phyloP scores from a whole-genome alignment of 208 protist genomes.

The Acanthamoeba culbertsoni region DNA sequence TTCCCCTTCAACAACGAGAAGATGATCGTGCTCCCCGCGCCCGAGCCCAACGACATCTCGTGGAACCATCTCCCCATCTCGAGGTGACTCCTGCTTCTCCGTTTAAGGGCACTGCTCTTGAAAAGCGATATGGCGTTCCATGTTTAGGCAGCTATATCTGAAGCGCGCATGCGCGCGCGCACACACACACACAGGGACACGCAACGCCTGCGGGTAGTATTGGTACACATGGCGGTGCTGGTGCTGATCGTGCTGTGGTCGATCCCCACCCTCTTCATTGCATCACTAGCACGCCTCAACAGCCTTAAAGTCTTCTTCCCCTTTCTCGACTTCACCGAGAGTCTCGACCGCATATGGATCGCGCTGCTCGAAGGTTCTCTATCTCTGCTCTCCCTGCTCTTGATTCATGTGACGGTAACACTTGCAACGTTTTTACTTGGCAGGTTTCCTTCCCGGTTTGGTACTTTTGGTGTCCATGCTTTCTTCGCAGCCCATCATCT shows the following conservation, averaged over 20 bases:
- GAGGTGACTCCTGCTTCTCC: too few relatives aligned
- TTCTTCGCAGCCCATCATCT: background rate
- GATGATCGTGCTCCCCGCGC: background rate
- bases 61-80: background rate
- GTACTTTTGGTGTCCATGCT: background rate
- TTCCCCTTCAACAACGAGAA: constrained; percentile 22
- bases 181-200: too few relatives aligned
- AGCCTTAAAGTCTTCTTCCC: background rate
- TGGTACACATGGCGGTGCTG: background rate
- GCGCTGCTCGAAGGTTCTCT: background rate
- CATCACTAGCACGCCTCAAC: background rate
- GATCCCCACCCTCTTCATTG: background rate
- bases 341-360: background rate
- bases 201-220: background rate
- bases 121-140: too few relatives aligned
- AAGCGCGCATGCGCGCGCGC: too few relatives aligned
- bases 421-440: background rate
- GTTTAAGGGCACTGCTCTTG: too few relatives aligned
- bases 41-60: constrained; percentile 20
- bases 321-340: background rate
- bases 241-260: background rate
- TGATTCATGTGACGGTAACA: background rate
- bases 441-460: background rate
- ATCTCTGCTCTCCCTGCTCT: background rate
- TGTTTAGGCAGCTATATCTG: too few relatives aligned